Base-by-base conservation (phyloP, 192 early-diverging fungal species). In the Podila verticillata region DNA sequence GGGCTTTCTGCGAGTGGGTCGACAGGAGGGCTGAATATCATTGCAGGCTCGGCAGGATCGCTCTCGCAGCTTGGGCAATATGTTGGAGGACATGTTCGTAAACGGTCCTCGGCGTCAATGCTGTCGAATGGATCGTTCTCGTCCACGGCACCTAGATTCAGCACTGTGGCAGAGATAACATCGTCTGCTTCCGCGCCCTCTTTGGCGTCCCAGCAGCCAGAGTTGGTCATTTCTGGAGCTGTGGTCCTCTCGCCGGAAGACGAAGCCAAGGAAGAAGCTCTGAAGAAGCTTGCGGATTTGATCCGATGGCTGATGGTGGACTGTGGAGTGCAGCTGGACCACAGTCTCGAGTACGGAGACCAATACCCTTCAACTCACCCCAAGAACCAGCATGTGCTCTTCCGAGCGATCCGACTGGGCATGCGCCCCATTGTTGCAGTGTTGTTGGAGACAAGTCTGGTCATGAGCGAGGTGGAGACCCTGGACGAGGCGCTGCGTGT, bases 371-470 rank as follows among this genome's bases (percentile, higher is more conserved):
- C 77, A 10, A 44, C 70, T 1, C 70, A 72, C 26, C 77, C 77
- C 48, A 80, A 72, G 66, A 80, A 80, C 29, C 77, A 80, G 31
- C 77, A 80, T 68, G 70, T 80, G 13, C 64, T 80, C 7, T 72
- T 51, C 34, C 48, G 70, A 28, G 77, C 77, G 4, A 72, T 80
- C 26, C 77, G 77, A 7, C 32, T 80, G 56, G 77, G 77, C 17
- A 80, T 80, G 77, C 60, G 77, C 35, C 69, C 77, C 7, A 80
- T 80, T 65, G 77, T 80, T 13, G 61, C 65, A 10, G 77, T 65
- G 26, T 48, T 80, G 39, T 26, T 80, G 32, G 77, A 80, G 57
- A 80, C 70, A 12, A 72, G 70, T 47, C 28, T 80, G 29, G 70
- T 30, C 15, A 80, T 80, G 77, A 80, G 70, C 30, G 77, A 80